These are phyloP conservation scores for Teunomyces stri DNA, from an alignment of 805 yeast species.

Conservation along the genomic window DNA sequence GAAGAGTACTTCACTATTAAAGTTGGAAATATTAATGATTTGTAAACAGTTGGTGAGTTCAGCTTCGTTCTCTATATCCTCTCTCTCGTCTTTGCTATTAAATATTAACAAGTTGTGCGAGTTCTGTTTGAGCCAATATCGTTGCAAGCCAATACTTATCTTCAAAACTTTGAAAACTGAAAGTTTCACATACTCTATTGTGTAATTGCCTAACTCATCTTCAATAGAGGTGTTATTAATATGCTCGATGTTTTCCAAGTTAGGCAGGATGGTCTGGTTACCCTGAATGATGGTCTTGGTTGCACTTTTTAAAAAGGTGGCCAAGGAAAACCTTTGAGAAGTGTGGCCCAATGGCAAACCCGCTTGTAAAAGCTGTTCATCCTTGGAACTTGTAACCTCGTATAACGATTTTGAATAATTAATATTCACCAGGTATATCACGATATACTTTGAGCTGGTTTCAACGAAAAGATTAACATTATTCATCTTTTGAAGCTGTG, in stretches of 20 bases:
- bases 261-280: constrained; percentile 12
- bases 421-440: constrained; percentile 40
- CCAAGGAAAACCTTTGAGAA: constrained; percentile 23
- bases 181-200: constrained; percentile 26
- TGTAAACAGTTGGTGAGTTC: constrained; percentile 21
- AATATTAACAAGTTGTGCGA: constrained; percentile 37
- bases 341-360: constrained; percentile 31
- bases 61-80: neutral
- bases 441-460: constrained; percentile 37
- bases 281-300: constrained; percentile 33
- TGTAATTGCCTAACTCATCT: constrained; percentile 28
- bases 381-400: constrained; percentile 26
- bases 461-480: constrained; percentile 37
- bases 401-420: constrained; percentile 31
- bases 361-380: constrained; percentile 32
- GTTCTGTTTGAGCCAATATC: constrained; percentile 38
- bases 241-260: constrained; percentile 36
- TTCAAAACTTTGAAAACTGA: constrained; percentile 32
- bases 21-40: constrained; percentile 30
- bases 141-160: constrained; percentile 27
- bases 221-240: constrained; percentile 26
- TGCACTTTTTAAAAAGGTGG: constrained; percentile 30
- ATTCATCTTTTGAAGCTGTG: constrained; percentile 25
- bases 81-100: constrained; percentile 19
- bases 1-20: constrained; percentile 25